Conservation (phyloP, 768 basidiomycete genomes). For the Rhodocollybia butyracea region DNA sequence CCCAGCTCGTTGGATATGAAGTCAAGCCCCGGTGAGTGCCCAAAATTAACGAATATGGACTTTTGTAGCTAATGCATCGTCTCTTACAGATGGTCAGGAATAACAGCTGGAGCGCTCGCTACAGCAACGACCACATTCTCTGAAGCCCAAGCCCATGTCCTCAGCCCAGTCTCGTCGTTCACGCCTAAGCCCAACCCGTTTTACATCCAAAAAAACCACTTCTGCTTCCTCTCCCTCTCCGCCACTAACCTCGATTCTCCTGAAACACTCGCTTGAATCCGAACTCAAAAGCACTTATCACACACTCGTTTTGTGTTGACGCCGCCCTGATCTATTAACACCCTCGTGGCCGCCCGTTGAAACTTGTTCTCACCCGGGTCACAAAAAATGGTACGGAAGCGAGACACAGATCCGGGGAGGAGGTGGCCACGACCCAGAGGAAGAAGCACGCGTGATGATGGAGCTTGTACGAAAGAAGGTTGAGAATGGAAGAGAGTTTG, state of each 20-base stretch:
- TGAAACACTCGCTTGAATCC: conserved; percentile 95
- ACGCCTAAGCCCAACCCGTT: conserved; percentile 40
- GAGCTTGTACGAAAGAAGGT: conserved; percentile 84
- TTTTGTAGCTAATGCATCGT: background rate
- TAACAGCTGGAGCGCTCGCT: conserved; percentile 71
- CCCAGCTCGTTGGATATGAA: conserved; percentile 76
- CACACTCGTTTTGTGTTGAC: conserved; percentile 87
- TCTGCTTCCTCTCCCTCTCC: conserved; percentile 31
- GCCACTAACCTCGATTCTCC: conserved; percentile 63
- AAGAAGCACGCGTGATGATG: conserved; percentile 87
- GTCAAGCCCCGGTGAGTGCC: conserved; percentile 75
- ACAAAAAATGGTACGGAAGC: conserved; percentile 86
- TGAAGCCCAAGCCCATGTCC: conserved; percentile 72
- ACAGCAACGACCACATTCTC: conserved; percentile 74
- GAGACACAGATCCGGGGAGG: conserved; percentile 81
- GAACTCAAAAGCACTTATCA: conserved; percentile 86
- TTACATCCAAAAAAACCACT: conserved; percentile 19
- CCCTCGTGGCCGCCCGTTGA: conserved; percentile 87
- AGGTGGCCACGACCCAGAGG: conserved; percentile 91
- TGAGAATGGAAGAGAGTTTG: conserved; percentile 73
- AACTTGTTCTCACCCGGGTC: conserved; percentile 95
- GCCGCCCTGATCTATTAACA: conserved; percentile 90
- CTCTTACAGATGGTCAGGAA: conserved; percentile 79
- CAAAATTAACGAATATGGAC: background rate
- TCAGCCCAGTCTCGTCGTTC: conserved; percentile 39